Conservation (phyloP, 441 rosid genomes). For the Adansonia gregorii region DNA sequence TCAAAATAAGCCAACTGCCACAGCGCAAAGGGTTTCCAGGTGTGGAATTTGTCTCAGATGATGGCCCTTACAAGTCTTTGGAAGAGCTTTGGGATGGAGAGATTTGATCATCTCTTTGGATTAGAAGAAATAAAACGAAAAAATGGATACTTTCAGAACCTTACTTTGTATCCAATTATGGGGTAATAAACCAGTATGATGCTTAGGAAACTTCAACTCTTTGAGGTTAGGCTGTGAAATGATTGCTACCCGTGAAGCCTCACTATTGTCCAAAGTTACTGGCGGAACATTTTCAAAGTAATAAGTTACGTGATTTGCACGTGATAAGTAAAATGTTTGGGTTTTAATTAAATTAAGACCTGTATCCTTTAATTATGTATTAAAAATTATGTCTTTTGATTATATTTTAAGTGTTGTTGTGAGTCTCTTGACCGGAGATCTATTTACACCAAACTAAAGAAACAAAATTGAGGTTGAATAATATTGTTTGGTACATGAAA, state of each 20-base stretch:
- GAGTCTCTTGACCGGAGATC: no score
- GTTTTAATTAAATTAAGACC: no score
- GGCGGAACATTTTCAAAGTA: background rate
- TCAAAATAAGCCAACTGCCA: conserved; percentile 34
- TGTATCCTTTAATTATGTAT: no score
- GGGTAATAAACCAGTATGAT: no score
- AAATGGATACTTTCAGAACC: background rate
- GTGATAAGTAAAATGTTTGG: no score
- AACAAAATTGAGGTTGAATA: no score
- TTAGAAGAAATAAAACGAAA: background rate
- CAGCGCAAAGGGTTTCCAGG: conserved; percentile 22
- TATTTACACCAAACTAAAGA: no score
- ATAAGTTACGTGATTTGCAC: background rate
- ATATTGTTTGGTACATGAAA: no score
- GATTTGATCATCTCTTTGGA: background rate
- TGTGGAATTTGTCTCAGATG: background rate
- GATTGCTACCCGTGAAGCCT: background rate
- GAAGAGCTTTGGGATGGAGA: conserved; percentile 27
- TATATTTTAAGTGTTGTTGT: no score
- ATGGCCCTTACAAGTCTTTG: conserved; percentile 25
- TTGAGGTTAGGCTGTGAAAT: background rate
- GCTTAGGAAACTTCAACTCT: no score
- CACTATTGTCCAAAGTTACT: background rate
- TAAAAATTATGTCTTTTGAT: no score
- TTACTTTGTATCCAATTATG: background rate